Evolutionary conservation across 805 yeast species (phyloP).

Genomic region (Cyberlindnera mrakii): DNA sequence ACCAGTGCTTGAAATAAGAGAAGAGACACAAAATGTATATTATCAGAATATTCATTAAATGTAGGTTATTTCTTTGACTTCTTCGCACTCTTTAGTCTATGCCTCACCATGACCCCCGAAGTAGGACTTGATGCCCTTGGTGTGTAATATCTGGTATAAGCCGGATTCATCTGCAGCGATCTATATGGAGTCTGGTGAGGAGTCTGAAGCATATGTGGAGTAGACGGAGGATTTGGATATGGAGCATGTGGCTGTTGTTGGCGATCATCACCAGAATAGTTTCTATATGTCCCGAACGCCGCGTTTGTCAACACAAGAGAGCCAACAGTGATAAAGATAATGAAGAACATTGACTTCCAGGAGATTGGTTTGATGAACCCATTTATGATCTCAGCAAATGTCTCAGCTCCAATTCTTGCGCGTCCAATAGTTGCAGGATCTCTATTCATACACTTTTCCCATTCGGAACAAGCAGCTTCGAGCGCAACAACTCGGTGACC

Average conservation of each 20-base stretch:
- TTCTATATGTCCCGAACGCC: slow-evolving; percentile 39
- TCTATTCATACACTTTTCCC: slow-evolving; percentile 79
- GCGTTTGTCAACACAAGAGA: slow-evolving; percentile 45
- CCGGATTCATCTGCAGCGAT: slow-evolving; percentile 17
- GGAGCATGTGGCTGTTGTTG: slow-evolving; percentile 2
- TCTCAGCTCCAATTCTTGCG: slow-evolving; percentile 71
- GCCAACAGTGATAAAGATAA: slow-evolving; percentile 42
- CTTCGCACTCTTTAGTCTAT: slow-evolving; percentile 11
- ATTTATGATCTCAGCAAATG: slow-evolving; percentile 76
- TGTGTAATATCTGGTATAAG: slow-evolving; percentile 18
- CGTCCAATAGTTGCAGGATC: slow-evolving; percentile 65
- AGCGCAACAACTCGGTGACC: slow-evolving; percentile 67
- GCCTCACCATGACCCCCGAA: slow-evolving; percentile 16
- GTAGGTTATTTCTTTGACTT: slow-evolving; percentile 13
- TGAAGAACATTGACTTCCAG: slow-evolving; percentile 56
- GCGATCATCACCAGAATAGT: slow-evolving; percentile 14
- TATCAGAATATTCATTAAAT: background rate
- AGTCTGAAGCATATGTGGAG: slow-evolving; percentile 14
- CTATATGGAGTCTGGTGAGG: slow-evolving; percentile 19
- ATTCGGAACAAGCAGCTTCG: slow-evolving; percentile 59
- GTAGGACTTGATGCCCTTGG: slow-evolving; percentile 19
- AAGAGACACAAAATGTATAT: background rate
- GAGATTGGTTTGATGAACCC: slow-evolving; percentile 68
- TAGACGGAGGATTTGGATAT: slow-evolving; percentile 7
- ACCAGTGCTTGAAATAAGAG: background rate